phyloP scores from a whole-genome alignment of 306 rosid species.

The Quercus alba region DNA sequence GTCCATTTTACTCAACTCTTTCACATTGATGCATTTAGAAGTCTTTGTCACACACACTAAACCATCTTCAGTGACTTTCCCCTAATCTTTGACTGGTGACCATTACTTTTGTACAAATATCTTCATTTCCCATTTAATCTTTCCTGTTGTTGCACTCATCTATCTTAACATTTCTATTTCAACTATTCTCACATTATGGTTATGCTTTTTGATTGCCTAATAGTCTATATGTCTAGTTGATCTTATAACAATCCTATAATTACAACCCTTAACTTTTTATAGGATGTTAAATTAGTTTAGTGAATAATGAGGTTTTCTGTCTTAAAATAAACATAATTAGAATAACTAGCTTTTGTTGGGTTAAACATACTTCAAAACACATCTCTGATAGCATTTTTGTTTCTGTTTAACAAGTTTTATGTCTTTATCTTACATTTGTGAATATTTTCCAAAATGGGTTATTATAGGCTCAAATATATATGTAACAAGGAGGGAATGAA shows the following conservation, averaged over 20 bases:
- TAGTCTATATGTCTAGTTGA: not conserved
- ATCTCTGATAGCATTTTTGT: not conserved
- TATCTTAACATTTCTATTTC: too few relatives aligned
- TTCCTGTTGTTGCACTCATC: not conserved
- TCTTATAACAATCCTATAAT: not conserved
- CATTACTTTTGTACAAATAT: not conserved
- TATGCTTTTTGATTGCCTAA: not conserved
- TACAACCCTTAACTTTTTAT: not conserved
- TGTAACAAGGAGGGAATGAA: constrained; percentile 91
- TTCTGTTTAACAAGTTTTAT: constrained; percentile 14
- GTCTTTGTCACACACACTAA: not conserved
- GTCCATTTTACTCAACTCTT: not conserved
- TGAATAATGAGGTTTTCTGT: not conserved
- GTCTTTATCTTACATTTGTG: constrained; percentile 6
- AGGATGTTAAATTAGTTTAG: not conserved
- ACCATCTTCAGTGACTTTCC: not conserved
- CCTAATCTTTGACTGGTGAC: not conserved
- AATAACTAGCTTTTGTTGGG: not conserved
- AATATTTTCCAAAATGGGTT: not conserved
- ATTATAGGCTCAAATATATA: constrained; percentile 74
- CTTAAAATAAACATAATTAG: not conserved
- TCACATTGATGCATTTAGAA: not conserved
- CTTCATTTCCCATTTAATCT: not conserved
- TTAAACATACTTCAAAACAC: not conserved
- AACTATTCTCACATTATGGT: not conserved